Evolutionary conservation across 768 basidiomycete species (phyloP).

Genomic region (Scleroderma citrinum): DNA sequence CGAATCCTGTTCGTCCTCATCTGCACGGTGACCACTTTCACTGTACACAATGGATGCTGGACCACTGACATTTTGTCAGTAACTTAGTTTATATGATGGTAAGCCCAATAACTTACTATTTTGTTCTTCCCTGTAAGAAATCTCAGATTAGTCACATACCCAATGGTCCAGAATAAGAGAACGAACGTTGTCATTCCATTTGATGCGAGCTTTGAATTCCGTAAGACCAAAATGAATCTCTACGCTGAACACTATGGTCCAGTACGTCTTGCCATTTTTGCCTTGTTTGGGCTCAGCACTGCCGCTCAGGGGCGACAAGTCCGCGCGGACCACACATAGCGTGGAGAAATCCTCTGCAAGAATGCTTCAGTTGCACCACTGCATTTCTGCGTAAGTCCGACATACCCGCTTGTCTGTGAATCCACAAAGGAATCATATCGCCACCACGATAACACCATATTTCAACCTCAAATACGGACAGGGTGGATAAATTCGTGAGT

Average conservation of each 20-base stretch:
- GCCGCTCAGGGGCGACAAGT: constrained; percentile 63
- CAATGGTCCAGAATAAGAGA: not conserved
- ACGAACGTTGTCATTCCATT: constrained; percentile 76
- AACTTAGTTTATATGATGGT: not conserved
- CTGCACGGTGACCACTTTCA: constrained; percentile 66
- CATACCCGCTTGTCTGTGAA: constrained; percentile 46
- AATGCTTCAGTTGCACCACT: not conserved
- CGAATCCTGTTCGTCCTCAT: constrained; percentile 65
- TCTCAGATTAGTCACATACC: constrained; percentile 3
- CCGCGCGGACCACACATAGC: constrained; percentile 71
- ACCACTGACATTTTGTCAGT: constrained; percentile 40
- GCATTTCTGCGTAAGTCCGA: not conserved
- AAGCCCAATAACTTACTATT: constrained; percentile 49
- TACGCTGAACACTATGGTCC: constrained; percentile 80
- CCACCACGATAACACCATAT: constrained; percentile 83
- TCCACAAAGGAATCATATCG: constrained; percentile 67
- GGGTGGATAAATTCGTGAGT: constrained; percentile 65
- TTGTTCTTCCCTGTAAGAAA: constrained; percentile 50
- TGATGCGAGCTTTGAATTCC: constrained; percentile 77
- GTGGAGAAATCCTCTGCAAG: constrained; percentile 64
- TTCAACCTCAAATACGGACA: constrained; percentile 79
- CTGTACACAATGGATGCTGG: constrained; percentile 80
- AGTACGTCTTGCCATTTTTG: constrained; percentile 63
- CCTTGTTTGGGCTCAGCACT: constrained; percentile 66
- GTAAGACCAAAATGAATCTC: constrained; percentile 82